phyloP scores from a whole-genome alignment of 2,329 filamentous ascomycete species.

The Fusarium sp. region DNA sequence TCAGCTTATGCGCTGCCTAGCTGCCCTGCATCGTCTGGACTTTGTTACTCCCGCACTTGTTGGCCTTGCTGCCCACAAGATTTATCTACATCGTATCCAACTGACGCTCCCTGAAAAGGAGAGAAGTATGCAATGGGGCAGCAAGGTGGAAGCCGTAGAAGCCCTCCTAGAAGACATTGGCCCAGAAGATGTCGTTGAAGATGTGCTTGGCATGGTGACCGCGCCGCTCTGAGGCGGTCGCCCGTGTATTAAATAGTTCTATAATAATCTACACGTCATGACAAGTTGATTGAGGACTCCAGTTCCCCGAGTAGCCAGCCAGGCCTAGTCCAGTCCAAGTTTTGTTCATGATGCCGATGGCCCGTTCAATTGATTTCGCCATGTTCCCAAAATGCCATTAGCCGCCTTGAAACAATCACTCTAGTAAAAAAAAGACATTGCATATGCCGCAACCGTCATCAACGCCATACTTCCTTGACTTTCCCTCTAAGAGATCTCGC shows the following conservation, averaged over 20 bases:
- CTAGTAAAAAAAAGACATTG: conserved; percentile 40
- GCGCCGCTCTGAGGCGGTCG: conserved; percentile 56
- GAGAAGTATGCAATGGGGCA: conserved; percentile 94
- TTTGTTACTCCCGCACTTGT: conserved; percentile 89
- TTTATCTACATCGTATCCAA: conserved; percentile 86
- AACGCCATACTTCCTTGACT: conserved; percentile 39
- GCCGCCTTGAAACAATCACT: conserved; percentile 31
- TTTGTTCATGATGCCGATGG: conserved; percentile 34
- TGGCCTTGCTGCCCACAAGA: conserved; percentile 83
- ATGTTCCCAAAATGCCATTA: conserved; percentile 43
- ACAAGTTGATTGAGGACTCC: conserved; percentile 34
- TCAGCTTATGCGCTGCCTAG: conserved; percentile 77
- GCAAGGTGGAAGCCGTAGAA: conserved; percentile 76
- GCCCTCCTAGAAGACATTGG: conserved; percentile 72
- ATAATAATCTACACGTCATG: conserved; percentile 43
- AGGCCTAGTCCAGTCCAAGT: conserved; percentile 29
- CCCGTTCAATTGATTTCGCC: conserved; percentile 28
- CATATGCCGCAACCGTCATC: conserved; percentile 35
- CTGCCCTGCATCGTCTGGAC: conserved; percentile 82
- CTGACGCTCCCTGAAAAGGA: conserved; percentile 79
- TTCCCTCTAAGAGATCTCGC: conserved; percentile 71
- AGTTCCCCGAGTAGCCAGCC: conserved; percentile 33
- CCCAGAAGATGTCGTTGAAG: conserved; percentile 73
- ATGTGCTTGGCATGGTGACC: conserved; percentile 69
- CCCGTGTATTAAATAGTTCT: conserved; percentile 45